Base-by-base conservation (phyloP, 2,329 filamentous ascomycete species). In the Cladophialophora bantiana region DNA sequence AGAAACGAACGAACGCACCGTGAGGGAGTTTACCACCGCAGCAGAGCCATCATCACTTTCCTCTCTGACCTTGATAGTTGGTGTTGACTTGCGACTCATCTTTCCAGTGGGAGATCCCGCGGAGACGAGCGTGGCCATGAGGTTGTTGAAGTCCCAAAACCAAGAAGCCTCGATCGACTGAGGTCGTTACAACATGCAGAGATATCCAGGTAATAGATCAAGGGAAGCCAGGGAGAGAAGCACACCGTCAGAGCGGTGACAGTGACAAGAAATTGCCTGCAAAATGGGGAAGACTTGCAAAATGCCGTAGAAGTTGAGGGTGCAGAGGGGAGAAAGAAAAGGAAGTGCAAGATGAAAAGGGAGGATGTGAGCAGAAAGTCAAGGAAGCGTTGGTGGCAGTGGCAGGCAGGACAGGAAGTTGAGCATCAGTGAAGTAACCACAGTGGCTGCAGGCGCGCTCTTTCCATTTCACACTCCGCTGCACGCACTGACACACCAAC, bases 51-150 rank as follows among this genome's bases (percentile, higher is more conserved):
- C 68, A 40, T 65, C 66, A 59, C 60, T 54, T 32, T 73, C 68
- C 31, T 70, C 68, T 50, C 64, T 64, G 53, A 69, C 59, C 64
- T 70, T 72, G 64, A 70, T 53, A 9, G 58, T 66, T 9, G 70
- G 70, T n/a, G 68, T 73, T n/a, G 70, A 60, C 58, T 68, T 70
- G 40, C 70, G 70, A 67, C 62, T 71, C 65, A 68, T 66, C 56
- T 62, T 68, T 34, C 59, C 59, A 18, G 59, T 45, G 45, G 70
- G 70, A 36, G 70, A 71, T 10, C 70, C 70, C 34, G 65, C 70
- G 15, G 68, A 71, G 20, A 71, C 64, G 20, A 68, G 40, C 31
- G 60, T 52, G 42, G 70, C 70, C 70, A 71, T 71, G 61, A 52
- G 61, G 38, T 32, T 10, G 32, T 52, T 26, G 31, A 45, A 54